Evolutionary conservation across 306 rosid species (phyloP).

Genomic region (Quercus engelmannii): DNA sequence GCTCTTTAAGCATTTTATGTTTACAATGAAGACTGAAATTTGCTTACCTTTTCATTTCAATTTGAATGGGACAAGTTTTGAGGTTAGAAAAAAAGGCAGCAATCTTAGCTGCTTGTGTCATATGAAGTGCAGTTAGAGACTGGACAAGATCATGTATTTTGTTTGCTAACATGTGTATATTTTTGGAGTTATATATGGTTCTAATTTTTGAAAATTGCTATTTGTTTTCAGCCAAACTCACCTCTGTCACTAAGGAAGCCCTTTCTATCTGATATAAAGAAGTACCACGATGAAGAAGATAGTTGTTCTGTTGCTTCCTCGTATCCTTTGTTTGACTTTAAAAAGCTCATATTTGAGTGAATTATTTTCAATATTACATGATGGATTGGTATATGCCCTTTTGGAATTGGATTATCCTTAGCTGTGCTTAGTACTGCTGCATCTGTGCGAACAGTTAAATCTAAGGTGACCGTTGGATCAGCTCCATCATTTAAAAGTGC

Average conservation of each 20-base stretch:
- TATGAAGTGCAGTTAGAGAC: conserved; percentile 6
- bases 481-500: conserved; percentile 73
- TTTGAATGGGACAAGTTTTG: neutral
- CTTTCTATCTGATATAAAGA: conserved; percentile 48
- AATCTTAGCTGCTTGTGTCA: neutral
- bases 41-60: neutral
- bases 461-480: conserved; percentile 76
- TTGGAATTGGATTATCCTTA: conserved; percentile 45
- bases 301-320: conserved; percentile 75
- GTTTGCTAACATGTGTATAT: neutral
- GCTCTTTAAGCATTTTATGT: neutral
- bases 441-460: conserved; percentile 62
- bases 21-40: neutral
- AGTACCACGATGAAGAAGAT: conserved; percentile 81
- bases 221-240: conserved; percentile 55
- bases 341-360: conserved; percentile 13
- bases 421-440: conserved; percentile 49
- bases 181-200: neutral
- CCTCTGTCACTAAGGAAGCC: conserved; percentile 57
- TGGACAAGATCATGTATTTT: neutral
- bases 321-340: conserved; percentile 66
- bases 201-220: conserved; percentile 10
- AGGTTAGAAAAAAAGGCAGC: neutral
- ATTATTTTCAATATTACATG: neutral
- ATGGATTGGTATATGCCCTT: neutral